Percentiles rank a stretch among this genome's conserved stretches.
These are phyloP conservation scores for Solanum chiquidenum DNA, from an alignment of 257 asterid genomes.

Conservation along the genomic window DNA sequence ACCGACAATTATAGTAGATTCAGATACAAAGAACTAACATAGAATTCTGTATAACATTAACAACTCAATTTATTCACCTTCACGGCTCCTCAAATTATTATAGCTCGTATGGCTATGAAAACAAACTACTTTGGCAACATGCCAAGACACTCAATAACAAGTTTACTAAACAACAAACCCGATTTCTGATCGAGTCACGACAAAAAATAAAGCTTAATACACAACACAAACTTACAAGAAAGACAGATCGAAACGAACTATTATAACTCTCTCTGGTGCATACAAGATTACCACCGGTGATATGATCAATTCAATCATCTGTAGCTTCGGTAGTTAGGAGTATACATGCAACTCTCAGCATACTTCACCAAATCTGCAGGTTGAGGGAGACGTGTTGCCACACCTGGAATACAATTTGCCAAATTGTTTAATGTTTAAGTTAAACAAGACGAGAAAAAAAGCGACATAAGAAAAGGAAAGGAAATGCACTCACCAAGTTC, in stretches of 20 bases:
- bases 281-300: not conserved
- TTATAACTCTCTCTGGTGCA: not conserved
- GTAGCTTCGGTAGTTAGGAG: slow-evolving; percentile 78
- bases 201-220: not conserved
- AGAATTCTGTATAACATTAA: not conserved
- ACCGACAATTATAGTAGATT: not conserved
- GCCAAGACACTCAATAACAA: not conserved
- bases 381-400: slow-evolving; percentile 87
- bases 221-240: not conserved
- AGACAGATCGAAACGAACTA: not conserved
- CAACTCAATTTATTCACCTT: not conserved
- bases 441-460: not conserved
- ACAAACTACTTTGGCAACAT: not conserved
- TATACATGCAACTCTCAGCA: slow-evolving; percentile 98
- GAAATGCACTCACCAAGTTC: slow-evolving; percentile 59
- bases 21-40: not conserved
- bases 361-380: slow-evolving; percentile 76
- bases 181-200: not conserved
- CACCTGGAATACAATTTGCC: slow-evolving; percentile 25
- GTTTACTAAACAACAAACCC: not conserved
- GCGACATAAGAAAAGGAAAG: not conserved
- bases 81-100: not conserved
- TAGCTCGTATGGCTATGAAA: not conserved
- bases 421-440: not conserved
- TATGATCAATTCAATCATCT: slow-evolving; percentile 25